Conservation (phyloP, 805 yeast species). For the Sugiyamaella lignohabitans region DNA sequence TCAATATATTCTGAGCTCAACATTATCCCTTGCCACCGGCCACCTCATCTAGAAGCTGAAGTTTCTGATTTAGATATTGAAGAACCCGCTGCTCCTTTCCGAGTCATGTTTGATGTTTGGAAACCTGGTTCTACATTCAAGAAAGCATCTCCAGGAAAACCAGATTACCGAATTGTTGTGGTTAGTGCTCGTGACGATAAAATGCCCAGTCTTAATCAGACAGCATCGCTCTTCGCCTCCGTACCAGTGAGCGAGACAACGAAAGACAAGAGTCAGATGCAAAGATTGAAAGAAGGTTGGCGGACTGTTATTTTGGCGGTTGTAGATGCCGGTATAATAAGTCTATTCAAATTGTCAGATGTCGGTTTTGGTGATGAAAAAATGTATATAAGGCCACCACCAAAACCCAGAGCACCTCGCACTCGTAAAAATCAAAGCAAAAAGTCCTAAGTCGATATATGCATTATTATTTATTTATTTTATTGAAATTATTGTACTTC, state of each 20-base stretch:
- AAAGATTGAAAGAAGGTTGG: slow-evolving; percentile 46
- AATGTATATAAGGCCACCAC: slow-evolving; percentile 11
- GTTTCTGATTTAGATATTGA: not conserved
- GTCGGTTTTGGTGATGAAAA: slow-evolving; percentile 18
- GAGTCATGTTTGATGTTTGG: slow-evolving; percentile 66
- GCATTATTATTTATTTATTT: not conserved
- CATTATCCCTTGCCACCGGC: slow-evolving; percentile 18
- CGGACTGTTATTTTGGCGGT: slow-evolving; percentile 56
- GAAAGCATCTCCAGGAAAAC: slow-evolving; percentile 57
- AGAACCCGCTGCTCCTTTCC: slow-evolving; percentile 21
- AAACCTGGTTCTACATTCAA: slow-evolving; percentile 66
- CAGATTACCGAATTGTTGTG: slow-evolving; percentile 69
- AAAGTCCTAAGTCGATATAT: not conserved
- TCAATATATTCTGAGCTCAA: not conserved
- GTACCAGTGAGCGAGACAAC: slow-evolving; percentile 18
- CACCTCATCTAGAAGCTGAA: not conserved
- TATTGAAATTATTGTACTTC: not conserved
- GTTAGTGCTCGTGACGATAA: slow-evolving; percentile 36
- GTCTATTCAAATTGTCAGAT: slow-evolving; percentile 16
- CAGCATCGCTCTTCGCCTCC: slow-evolving; percentile 30
- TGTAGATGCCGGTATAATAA: slow-evolving; percentile 59
- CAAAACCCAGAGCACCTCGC: not conserved
- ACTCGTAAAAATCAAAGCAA: no score
- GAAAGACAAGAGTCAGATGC: slow-evolving; percentile 30
- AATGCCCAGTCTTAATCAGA: slow-evolving; percentile 32